phyloP scores from a whole-genome alignment of 2,329 filamentous ascomycete genomes.

The Clarireedia paspali region DNA sequence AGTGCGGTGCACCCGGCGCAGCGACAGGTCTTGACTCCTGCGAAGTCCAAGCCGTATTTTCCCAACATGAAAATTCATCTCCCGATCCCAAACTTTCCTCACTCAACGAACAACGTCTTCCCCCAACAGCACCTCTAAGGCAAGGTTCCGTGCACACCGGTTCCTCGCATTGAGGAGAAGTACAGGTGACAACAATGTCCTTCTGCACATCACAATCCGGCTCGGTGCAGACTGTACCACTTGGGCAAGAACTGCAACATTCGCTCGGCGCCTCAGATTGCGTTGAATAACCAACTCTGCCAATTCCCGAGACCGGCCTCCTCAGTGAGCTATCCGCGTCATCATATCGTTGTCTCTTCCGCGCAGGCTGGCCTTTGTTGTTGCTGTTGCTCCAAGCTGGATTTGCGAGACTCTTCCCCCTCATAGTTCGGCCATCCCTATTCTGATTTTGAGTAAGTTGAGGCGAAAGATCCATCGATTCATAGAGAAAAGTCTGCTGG shows the following conservation, averaged over 20 bases:
- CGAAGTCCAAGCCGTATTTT: conserved; percentile 10
- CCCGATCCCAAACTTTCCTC: conserved; percentile 1
- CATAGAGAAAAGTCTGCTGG: background rate
- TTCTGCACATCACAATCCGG: conserved; percentile 16
- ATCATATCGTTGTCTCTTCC: conserved; percentile 1
- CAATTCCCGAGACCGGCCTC: background rate
- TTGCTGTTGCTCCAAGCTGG: background rate
- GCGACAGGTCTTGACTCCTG: conserved; percentile 1
- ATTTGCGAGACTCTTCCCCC: background rate
- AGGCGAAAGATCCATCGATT: background rate
- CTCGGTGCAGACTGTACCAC: conserved; percentile 17
- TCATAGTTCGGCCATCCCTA: background rate
- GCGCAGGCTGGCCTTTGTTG: background rate
- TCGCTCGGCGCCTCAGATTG: conserved; percentile 11
- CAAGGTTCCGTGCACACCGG: conserved; percentile 19
- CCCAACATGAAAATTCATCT: conserved; percentile 5
- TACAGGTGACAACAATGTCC: conserved; percentile 17
- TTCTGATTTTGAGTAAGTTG: background rate
- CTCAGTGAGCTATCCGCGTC: background rate
- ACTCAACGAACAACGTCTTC: conserved; percentile 6
- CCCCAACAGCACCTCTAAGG: conserved; percentile 10
- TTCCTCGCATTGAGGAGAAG: conserved; percentile 15
- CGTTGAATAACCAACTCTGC: background rate
- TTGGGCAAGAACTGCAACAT: conserved; percentile 26
- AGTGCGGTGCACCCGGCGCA: background rate